Base-by-base conservation (phyloP, 2,329 filamentous ascomycete genomes). In the Talaromyces sp. region DNA sequence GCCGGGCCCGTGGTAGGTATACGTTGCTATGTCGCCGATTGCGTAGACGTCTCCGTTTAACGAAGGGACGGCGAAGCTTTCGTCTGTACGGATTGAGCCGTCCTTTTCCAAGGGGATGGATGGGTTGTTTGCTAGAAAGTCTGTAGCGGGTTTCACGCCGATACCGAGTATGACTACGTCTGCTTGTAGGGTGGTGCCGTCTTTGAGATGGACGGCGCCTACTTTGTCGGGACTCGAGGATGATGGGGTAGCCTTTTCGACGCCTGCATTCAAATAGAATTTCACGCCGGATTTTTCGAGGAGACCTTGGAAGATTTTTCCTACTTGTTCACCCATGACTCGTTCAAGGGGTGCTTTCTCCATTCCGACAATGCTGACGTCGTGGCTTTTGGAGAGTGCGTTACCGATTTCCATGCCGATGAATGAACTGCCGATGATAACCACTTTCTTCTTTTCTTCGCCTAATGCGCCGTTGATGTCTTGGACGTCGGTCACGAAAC, bases 371-470 rank as follows among this genome's bases (percentile, higher is more conserved):
- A 97, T 85, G 7, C 88, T 88, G 15, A 99, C 91, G 8, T 86
- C 77, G 71, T 99, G 96, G 66, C 88, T 88, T 66, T 88, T 88
- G 45, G 88, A 86, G 56, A 95, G 77, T 55, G 78, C 87, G 63
- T 92, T 94, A 61, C 89, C 93, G n/a, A 95, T 84, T 74, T 99
- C 94, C 89, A 99, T 95, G 40, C 94, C 94, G 69, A 99, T 99
- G 74, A 99, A 99, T 0, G 91, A 96, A 60, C 89, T 93, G 40
- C 94, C 94, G 56, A 99, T 81, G 13, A 99, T 81, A 48, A 96
- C 91, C 64, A 99, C 85, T 74, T 96, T 97, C 81, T 96, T 97
- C 69, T 89, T 88, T 28, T 52, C 17, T 43, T 89, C 84, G 31
- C 91, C 91, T 48, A 96, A 89, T 6, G 91, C 90, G 1, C 79